Conservation (phyloP, 345 rosid species). For the Jatropha curcas region DNA sequence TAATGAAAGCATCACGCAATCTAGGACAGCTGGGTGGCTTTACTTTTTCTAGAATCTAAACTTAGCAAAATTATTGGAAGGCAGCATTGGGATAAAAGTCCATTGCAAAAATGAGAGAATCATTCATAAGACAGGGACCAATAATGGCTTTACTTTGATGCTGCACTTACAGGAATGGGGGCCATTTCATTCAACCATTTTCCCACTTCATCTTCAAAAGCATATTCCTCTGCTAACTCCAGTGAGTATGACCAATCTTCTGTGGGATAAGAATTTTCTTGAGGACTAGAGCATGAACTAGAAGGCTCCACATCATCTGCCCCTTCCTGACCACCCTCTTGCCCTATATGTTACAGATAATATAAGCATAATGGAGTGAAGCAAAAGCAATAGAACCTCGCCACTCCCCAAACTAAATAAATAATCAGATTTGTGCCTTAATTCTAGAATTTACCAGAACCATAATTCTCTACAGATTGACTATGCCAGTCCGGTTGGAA, state of each 20-base stretch:
- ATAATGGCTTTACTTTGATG: conserved; percentile 3
- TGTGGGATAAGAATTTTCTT: conserved; percentile 34
- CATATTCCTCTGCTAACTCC: conserved; percentile 47
- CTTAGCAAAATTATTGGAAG: not conserved
- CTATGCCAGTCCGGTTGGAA: conserved; percentile 42
- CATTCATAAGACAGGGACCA: not conserved
- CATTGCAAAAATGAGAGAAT: not conserved
- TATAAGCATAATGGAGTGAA: conserved; percentile 7
- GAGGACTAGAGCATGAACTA: conserved; percentile 54
- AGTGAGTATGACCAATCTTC: conserved; percentile 47
- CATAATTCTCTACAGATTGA: conserved; percentile 38
- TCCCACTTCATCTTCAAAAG: conserved; percentile 54
- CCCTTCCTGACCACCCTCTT: conserved; percentile 42
- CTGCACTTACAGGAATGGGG: conserved; percentile 65
- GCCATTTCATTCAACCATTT: conserved; percentile 66
- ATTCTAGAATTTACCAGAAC: conserved; percentile 41
- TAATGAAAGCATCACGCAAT: not conserved
- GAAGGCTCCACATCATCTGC: conserved; percentile 41
- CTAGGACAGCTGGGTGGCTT: not conserved
- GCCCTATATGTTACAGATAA: conserved; percentile 29
- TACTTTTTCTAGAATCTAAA: not conserved
- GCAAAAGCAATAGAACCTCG: not conserved
- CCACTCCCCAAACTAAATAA: not conserved
- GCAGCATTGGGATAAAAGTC: not conserved
- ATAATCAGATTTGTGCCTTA: not conserved